Conservation (phyloP, 305 asterid genomes). For the Withania somnifera region DNA sequence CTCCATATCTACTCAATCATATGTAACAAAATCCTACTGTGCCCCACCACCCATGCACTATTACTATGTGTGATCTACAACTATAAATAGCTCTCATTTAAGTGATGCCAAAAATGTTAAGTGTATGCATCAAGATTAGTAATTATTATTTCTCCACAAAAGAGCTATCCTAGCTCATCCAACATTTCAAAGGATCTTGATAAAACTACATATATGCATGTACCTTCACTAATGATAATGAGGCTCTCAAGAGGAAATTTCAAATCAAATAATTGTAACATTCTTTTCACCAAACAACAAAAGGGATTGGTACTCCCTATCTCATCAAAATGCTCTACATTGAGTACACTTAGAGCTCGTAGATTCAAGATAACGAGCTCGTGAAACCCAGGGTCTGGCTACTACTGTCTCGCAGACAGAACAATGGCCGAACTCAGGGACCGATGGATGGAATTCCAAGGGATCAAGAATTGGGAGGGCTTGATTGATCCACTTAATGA, state of each 20-base stretch:
- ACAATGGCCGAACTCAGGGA: neutral
- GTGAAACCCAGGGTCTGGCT: neutral
- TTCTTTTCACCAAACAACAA: neutral
- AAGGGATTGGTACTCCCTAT: neutral
- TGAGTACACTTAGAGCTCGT: neutral
- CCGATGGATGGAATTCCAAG: conserved; percentile 82
- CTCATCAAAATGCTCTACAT: neutral
- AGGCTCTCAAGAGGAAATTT: neutral
- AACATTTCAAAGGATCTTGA: neutral
- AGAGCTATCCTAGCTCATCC: neutral
- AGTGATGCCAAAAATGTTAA: neutral
- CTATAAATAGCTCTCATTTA: neutral
- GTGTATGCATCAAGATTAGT: neutral
- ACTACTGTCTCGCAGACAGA: neutral
- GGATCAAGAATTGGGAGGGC: conserved; percentile 78
- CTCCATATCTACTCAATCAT: too few species aligned
- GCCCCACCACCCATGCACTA: neutral
- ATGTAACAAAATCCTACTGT: too few species aligned
- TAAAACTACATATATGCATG: neutral
- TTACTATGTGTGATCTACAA: neutral
- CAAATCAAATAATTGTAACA: neutral
- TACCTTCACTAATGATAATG: neutral
- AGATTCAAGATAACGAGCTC: neutral
- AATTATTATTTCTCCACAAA: neutral
- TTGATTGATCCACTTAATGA: conserved; percentile 79